Evolutionary conservation across 208 protist species (phyloP), one percentile per base, ranked within the genome.

Genomic region (Leishmania aethiopica): DNA sequence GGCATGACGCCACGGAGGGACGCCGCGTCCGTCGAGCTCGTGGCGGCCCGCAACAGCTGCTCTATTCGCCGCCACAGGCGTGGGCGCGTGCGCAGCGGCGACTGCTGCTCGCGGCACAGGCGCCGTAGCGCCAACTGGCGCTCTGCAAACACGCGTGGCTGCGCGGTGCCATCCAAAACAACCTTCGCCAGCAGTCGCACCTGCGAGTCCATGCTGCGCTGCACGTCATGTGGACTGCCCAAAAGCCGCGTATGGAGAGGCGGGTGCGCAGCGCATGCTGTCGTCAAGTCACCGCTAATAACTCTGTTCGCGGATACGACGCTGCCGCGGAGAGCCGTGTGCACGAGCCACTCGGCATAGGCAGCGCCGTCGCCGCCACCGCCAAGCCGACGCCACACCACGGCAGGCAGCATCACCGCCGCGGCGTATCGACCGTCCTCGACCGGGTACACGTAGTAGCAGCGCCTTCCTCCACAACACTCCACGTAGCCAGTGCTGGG

Each of bases 391-490:
- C 80, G 64, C 86, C 88, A 93, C 40, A 92, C 80, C n/a, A 25
- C 1, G 1, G 76, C 70, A 5, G 93, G 93, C 57, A 94, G 78
- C 1, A 69, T 73, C 42, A 92, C 71, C 2, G 86, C 77, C 2
- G 89, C 79, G 32, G 91, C 55, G 74, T 91, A 95, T 1, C 87
- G 83, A 25, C 79, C 82, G 6, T 84, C 84, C 72, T 96, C 93
- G 7, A 96, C 69, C 19, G 93, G 90, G 40, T 79, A 86, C 10
- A 87, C 77, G 32, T 86, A 75, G 78, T 85, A 90, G 49, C 88
- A 81, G 17, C 90, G 89, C 47, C 45, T 77, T 5, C 86, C 90
- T 42, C 78, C 83, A 13, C 71, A 42, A 42, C 83, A 64, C 47
- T 78, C 78, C 42, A 82, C 35, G 74, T 76, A 81, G 60, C 45